Evolutionary conservation across 257 asterid genomes (phyloP).

Genomic region (Anisodus acutangulus): DNA sequence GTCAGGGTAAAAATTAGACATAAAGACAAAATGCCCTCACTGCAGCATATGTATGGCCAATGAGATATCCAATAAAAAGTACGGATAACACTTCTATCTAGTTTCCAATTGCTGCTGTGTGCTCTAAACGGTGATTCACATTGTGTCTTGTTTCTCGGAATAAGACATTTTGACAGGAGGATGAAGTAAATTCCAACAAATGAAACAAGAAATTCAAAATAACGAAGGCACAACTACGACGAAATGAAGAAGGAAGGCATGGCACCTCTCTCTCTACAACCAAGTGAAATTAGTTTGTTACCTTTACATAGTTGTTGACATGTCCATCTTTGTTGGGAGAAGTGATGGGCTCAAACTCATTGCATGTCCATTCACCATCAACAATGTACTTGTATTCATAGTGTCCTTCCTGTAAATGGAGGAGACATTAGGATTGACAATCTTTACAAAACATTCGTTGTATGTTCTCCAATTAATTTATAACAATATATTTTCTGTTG

Average conservation of each 20-base stretch:
- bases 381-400: conserved; percentile 91
- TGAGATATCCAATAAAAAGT: neutral
- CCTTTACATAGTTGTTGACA: conserved; percentile 82
- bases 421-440: neutral
- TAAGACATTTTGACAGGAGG: neutral
- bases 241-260: neutral
- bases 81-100: neutral
- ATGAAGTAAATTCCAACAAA: neutral
- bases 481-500: neutral
- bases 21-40: neutral
- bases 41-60: neutral
- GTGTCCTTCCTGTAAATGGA: conserved; percentile 70
- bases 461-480: neutral
- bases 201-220: neutral
- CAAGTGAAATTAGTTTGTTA: conserved; percentile 32
- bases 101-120: neutral
- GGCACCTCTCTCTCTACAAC: neutral
- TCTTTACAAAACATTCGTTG: neutral
- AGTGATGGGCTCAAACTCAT: conserved; percentile 58
- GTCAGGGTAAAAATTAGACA: neutral
- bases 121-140: neutral
- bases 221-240: neutral
- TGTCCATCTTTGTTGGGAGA: conserved; percentile 80
- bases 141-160: neutral
- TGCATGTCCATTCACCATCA: conserved; percentile 79